Evolutionary conservation across 352 stramenopile species (phyloP), one percentile per base, ranked within the genome.

Genomic region (Phytophthora cryptogea): DNA sequence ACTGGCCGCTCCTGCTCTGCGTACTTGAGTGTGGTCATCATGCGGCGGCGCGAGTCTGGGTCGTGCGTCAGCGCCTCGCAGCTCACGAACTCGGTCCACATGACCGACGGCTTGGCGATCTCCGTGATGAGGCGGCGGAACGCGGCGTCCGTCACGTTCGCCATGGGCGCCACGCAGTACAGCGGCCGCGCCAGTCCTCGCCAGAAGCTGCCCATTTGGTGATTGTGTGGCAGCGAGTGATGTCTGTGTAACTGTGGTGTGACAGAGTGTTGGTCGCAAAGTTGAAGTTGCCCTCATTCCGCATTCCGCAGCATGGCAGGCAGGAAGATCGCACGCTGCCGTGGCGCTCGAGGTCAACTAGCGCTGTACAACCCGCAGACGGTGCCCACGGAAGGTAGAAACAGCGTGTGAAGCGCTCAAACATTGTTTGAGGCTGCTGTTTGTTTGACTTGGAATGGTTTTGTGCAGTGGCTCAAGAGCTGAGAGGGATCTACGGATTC

Each of bases 61-160:
- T 91, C 76, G 53, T 90, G 72, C 23, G 79, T 85, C 26, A 94
- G 71, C 39, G 83, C 85, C 67, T 94, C 85, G 53, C 85, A 94
- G 66, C 85, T 94, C 35, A 92, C 85, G 32, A 94, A 94, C 51
- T 94, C 85, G 10, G 83, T 94, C 83, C 85, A 94, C 78, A 89
- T 89, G 43, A 88, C 85, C 54, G 82, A 83, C 5, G 85, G 85
- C 59, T 91, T 92, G 46, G 78, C 79, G 39, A 94, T 71, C 37
- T 94, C 80, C 9, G 71, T 83, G 59, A 94, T 88, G 31, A 92
- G 67, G 20, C 68, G 68, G 9, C 85, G 83, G 48, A 90, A 92
- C 8, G 81, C 82, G 4, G 70, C 76, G 39, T 94, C 85, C 32
- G 81, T 94, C 54, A 94, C 85, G 62, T 94, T 90, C 14, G 85